These are phyloP conservation scores for Bauhinia variegata DNA, from an alignment of 306 rosid species.

Conservation along the genomic window DNA sequence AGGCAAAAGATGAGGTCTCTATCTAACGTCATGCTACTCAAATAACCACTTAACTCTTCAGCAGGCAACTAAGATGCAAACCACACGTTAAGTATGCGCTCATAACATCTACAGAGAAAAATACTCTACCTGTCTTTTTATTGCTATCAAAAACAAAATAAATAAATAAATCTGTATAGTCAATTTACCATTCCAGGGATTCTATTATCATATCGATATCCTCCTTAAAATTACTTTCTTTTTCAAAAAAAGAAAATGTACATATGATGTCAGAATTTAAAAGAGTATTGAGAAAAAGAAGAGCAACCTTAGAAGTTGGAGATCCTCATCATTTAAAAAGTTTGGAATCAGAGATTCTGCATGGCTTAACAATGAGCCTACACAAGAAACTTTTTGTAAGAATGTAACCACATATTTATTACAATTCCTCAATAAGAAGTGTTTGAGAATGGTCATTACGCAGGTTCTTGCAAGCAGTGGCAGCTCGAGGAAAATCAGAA, in stretches of 20 bases:
- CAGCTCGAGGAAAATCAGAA: conserved; percentile 65
- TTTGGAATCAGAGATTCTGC: conserved; percentile 93
- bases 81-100: conserved; percentile 11
- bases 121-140: neutral
- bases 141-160: neutral
- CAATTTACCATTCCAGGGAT: neutral
- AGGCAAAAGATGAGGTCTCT: neutral
- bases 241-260: neutral
- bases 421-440: conserved; percentile 19
- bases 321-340: conserved; percentile 79
- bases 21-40: conserved; percentile 4
- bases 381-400: conserved; percentile 46
- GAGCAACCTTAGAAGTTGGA: conserved; percentile 79
- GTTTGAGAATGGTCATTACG: conserved; percentile 54
- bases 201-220: neutral
- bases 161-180: too few species aligned
- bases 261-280: conserved; percentile 9
- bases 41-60: conserved; percentile 12
- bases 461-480: conserved; percentile 71
- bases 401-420: conserved; percentile 28
- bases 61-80: neutral
- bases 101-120: neutral
- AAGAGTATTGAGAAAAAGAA: conserved; percentile 22
- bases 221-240: conserved; percentile 5
- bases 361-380: conserved; percentile 88